A percentile compares a stretch with the other conserved stretches of the same genome.
These are phyloP conservation scores for Helichrysum umbraculigerum DNA, from an alignment of 129 eudicot genomes.

Conservation along the genomic window DNA sequence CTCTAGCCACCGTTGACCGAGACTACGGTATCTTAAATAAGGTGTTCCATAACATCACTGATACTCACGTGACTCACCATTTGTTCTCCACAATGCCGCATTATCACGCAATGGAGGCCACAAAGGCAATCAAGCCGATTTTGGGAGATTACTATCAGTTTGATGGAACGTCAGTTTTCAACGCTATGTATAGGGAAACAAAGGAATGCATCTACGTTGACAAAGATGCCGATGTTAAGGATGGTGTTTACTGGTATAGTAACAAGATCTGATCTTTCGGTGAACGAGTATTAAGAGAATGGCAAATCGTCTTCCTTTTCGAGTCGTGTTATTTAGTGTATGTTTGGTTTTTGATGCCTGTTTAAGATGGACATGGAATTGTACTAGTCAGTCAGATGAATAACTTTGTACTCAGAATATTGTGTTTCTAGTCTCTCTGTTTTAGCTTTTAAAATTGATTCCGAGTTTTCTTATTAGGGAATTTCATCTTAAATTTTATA, in stretches of 20 bases:
- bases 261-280: constrained; percentile 40
- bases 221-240: constrained; percentile 49
- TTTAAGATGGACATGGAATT: constrained; percentile 25
- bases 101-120: constrained; percentile 73
- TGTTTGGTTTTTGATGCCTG: constrained; percentile 20
- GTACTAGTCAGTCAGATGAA: constrained; percentile 21
- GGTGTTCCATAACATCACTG: constrained; percentile 67
- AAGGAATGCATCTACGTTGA: constrained; percentile 68
- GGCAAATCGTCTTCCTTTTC: constrained; percentile 26
- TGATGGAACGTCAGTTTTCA: constrained; percentile 54
- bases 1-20: constrained; percentile 57
- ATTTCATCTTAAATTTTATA: no score
- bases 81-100: constrained; percentile 74
- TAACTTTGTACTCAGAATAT: constrained; percentile 23
- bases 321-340: constrained; percentile 16
- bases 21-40: constrained; percentile 62
- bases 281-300: constrained; percentile 15
- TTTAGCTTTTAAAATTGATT: background rate
- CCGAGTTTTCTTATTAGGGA: no score
- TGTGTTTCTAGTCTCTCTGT: constrained; percentile 8
- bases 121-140: constrained; percentile 56
- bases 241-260: constrained; percentile 71
- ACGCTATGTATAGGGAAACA: constrained; percentile 64
- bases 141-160: constrained; percentile 61
- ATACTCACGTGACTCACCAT: constrained; percentile 68